A percentile compares a stretch with the other conserved stretches of the same genome.
Conservation (phyloP, 1,139 yeast genomes). For the Geotrichum armillariae region DNA sequence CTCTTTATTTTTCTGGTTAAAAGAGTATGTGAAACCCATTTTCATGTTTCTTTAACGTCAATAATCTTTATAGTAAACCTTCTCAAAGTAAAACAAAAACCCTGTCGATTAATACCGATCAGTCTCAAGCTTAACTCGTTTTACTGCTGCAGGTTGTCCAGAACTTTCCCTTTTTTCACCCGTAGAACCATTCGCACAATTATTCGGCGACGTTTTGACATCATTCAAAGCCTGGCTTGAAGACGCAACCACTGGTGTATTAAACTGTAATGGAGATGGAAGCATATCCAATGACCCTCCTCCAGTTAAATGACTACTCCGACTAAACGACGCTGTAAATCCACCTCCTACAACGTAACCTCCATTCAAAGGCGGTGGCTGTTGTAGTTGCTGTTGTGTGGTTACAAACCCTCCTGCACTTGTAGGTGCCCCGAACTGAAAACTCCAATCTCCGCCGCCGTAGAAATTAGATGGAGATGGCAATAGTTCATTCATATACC, state of each 20-base stretch:
- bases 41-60: too few relatives aligned
- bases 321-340: too few relatives aligned
- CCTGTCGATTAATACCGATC: not conserved
- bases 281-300: conserved; percentile 35
- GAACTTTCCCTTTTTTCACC: not conserved
- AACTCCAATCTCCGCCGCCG: conserved; percentile 39
- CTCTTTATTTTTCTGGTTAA: too few relatives aligned
- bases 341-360: not conserved
- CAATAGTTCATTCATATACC: conserved; percentile 41
- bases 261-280: conserved; percentile 39
- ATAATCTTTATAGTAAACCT: too few relatives aligned
- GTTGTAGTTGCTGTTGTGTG: not conserved
- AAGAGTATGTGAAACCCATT: too few relatives aligned
- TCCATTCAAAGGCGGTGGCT: not conserved
- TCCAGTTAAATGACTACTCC: too few relatives aligned
- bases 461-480: conserved; percentile 45
- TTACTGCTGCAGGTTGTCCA: not conserved
- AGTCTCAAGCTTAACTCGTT: conserved; percentile 4
- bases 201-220: not conserved
- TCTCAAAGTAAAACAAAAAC: not conserved
- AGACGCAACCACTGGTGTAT: conserved; percentile 30
- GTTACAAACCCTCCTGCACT: conserved; percentile 8
- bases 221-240: conserved; percentile 25
- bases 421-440: conserved; percentile 8
- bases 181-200: conserved; percentile 6